A percentile compares a stretch with the other conserved stretches of the same genome.
Evolutionary conservation across 179 eudicot genomes (phyloP).

Genomic region (Silene coronaria): DNA sequence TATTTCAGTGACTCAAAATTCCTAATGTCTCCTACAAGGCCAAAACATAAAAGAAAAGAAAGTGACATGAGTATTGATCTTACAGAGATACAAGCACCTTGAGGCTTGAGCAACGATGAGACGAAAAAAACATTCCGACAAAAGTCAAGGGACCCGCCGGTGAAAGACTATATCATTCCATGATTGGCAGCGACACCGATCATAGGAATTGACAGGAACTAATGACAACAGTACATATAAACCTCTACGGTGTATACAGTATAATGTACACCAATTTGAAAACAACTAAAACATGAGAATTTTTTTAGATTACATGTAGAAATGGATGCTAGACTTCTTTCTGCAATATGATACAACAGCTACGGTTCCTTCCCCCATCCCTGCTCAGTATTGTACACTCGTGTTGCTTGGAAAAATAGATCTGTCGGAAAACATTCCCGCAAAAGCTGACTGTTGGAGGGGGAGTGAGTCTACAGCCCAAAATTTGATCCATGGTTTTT

Average conservation of each 20-base stretch:
- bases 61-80: no score
- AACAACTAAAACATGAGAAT: constrained; percentile 7
- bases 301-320: not conserved
- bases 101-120: no score
- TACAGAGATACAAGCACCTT: no score
- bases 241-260: not conserved
- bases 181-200: not conserved
- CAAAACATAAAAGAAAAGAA: no score
- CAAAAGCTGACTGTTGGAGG: not conserved
- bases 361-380: constrained; percentile 8
- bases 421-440: not conserved
- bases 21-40: no score
- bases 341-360: constrained; percentile 14
- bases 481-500: constrained; percentile 12
- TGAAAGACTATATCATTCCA: no score
- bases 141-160: no score
- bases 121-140: no score
- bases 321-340: constrained; percentile 6
- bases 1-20: no score
- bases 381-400: not conserved
- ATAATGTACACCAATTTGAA: constrained; percentile 1
- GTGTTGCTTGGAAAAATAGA: constrained; percentile 18
- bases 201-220: not conserved
- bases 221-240: not conserved
- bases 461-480: not conserved